phyloP scores from a whole-genome alignment of 306 rosid genomes.

The Fragaria ananassa region DNA sequence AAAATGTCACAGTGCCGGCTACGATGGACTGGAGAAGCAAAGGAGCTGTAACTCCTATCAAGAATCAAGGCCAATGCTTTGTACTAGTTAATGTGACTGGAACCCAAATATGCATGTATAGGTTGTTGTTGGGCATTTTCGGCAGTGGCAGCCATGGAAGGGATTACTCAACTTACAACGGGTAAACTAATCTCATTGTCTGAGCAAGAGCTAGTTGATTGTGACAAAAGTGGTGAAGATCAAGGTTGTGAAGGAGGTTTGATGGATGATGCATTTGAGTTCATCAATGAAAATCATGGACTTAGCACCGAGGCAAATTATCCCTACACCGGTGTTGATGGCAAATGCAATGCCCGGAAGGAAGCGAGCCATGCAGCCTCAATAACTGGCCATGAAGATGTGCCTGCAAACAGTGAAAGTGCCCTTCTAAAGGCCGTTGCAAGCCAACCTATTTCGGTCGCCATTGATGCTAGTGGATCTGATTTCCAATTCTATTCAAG shows the following conservation, averaged over 20 bases:
- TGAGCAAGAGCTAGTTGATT: constrained; percentile 31
- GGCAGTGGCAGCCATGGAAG: constrained; percentile 2
- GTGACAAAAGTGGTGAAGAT: constrained; percentile 1
- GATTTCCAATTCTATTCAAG: not conserved
- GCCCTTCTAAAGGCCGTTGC: not conserved
- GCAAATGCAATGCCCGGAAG: not conserved
- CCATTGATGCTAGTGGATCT: not conserved
- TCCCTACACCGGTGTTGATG: not conserved
- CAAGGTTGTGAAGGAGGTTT: not conserved
- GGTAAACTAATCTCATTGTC: constrained; percentile 19
- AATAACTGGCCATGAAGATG: constrained; percentile 1
- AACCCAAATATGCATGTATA: not conserved
- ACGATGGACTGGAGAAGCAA: not conserved
- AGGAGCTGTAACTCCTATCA: constrained; percentile 2
- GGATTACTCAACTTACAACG: not conserved
- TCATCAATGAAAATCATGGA: not conserved
- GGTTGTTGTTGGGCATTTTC: constrained; percentile 22
- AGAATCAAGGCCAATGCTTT: not conserved
- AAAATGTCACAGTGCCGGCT: not conserved
- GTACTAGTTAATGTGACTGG: not conserved
- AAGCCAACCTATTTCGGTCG: not conserved
- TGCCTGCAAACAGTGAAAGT: not conserved
- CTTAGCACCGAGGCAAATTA: not conserved
- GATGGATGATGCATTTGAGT: not conserved
- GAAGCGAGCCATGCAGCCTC: not conserved